Conservation (phyloP, 164 flowering plant species). For the Umbilicus rupestris region DNA sequence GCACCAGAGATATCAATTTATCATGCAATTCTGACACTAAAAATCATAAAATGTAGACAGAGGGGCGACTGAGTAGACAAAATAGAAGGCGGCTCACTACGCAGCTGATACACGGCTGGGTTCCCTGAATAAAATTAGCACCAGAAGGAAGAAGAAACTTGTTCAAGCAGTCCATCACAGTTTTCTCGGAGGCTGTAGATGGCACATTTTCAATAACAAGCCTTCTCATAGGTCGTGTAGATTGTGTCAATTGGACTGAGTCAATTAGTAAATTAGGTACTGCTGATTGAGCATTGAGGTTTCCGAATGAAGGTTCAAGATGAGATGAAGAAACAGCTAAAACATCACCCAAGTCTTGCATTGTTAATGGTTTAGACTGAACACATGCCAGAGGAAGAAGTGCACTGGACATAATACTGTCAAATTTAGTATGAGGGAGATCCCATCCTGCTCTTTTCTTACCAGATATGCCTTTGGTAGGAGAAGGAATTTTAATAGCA, state of each 20-base stretch:
- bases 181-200: conserved; percentile 65
- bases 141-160: conserved; percentile 51
- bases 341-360: conserved; percentile 20
- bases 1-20: conserved; percentile 16
- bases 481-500: conserved; percentile 66
- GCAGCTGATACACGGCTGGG: conserved; percentile 81
- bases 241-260: conserved; percentile 77
- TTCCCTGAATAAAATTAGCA: conserved; percentile 49
- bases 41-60: conserved; percentile 6
- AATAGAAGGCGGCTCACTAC: conserved; percentile 46
- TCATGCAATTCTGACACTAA: not conserved
- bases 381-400: conserved; percentile 15
- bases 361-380: conserved; percentile 5
- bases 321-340: conserved; percentile 20
- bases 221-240: conserved; percentile 76
- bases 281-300: conserved; percentile 15
- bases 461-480: conserved; percentile 55
- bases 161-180: conserved; percentile 56
- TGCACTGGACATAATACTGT: conserved; percentile 18
- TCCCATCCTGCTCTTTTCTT: conserved; percentile 77
- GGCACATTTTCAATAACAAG: conserved; percentile 80
- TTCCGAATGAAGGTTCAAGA: conserved; percentile 14
- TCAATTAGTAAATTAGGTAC: conserved; percentile 35
- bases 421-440: conserved; percentile 40
- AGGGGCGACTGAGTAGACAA: not conserved